phyloP scores from a whole-genome alignment of 1,284 basidiomycete species.

The Trametes versicolor region DNA sequence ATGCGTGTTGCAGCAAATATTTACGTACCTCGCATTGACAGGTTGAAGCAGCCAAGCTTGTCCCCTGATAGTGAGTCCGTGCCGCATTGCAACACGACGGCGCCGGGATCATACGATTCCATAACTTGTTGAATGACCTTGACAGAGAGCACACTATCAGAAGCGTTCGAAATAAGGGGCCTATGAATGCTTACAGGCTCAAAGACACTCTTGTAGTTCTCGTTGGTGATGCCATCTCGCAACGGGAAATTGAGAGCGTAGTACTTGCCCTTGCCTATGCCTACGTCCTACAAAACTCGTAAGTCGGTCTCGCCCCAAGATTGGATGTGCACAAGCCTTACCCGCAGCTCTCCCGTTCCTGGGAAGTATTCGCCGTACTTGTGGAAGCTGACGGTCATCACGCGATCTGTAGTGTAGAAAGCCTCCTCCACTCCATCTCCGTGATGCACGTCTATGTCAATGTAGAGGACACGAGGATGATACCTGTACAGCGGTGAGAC shows the following conservation, averaged over 20 bases:
- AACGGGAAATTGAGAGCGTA: constrained; percentile 97
- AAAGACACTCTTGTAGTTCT: constrained; percentile 95
- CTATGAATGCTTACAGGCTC: constrained; percentile 78
- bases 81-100: constrained; percentile 97
- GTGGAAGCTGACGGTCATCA: constrained; percentile 99
- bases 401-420: constrained; percentile 98
- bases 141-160: not conserved
- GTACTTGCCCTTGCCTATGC: constrained; percentile 92
- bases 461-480: constrained; percentile 95
- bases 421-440: constrained; percentile 99
- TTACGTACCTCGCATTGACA: constrained; percentile 91
- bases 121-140: constrained; percentile 96
- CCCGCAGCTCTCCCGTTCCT: constrained; percentile 95
- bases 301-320: not conserved
- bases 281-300: constrained; percentile 73
- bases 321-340: constrained; percentile 49
- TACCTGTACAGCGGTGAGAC: constrained; percentile 62
- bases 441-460: constrained; percentile 99
- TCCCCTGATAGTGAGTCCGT: constrained; percentile 99
- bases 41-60: constrained; percentile 95
- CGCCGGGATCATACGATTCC: constrained; percentile 95
- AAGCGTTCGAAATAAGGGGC: not conserved
- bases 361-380: constrained; percentile 99
- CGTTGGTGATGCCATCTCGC: constrained; percentile 96
- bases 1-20: not conserved